Conservation (phyloP, 2,329 filamentous ascomycete species). For the Fusarium cyanostomum region DNA sequence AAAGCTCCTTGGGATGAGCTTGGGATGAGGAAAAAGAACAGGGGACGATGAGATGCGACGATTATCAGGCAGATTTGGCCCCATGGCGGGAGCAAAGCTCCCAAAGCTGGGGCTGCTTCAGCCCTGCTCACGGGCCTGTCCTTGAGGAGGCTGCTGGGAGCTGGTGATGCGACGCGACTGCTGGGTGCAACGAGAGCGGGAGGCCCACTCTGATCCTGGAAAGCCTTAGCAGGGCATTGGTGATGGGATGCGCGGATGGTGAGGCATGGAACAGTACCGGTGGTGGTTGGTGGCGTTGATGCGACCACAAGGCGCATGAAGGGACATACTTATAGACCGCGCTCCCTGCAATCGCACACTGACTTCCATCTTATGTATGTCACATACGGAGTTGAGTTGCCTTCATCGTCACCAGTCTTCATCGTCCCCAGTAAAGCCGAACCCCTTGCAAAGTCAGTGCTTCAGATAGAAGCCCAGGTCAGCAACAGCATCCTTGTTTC, state of each 20-base stretch:
- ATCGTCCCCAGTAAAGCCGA: slow-evolving; percentile 1
- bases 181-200: background rate
- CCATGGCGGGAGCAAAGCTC: slow-evolving; percentile 1
- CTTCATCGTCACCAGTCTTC: background rate
- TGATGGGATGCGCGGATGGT: background rate
- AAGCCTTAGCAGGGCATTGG: background rate
- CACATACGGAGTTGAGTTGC: background rate
- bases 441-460: slow-evolving; percentile 2
- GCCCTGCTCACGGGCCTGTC: slow-evolving; percentile 5
- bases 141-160: background rate
- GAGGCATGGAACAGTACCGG: slow-evolving; percentile 1
- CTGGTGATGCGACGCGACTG: background rate
- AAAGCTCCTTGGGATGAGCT: background rate
- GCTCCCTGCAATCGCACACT: too few species aligned
- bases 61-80: background rate
- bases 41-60: background rate
- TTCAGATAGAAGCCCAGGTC: slow-evolving; percentile 2
- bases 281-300: slow-evolving; percentile 1
- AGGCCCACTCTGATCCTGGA: background rate
- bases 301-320: background rate
- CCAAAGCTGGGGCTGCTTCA: background rate
- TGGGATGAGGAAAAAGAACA: background rate
- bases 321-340: too few species aligned
- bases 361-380: background rate
- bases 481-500: slow-evolving; percentile 5